phyloP scores from a whole-genome alignment of 345 rosid species.

The Conringia planisiliqua region DNA sequence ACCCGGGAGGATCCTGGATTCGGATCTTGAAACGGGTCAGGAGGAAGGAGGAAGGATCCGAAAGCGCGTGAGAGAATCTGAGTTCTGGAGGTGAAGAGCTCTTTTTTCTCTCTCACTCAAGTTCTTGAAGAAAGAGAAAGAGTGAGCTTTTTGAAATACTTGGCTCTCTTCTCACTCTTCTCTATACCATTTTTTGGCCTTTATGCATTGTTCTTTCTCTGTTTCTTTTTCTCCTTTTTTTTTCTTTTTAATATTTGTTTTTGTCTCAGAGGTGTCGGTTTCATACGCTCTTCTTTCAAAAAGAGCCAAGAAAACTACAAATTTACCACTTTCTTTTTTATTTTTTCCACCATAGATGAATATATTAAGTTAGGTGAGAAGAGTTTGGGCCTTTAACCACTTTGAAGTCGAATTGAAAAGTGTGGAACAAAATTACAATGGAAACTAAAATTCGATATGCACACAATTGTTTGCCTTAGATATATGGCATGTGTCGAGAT shows the following conservation, averaged over 20 bases:
- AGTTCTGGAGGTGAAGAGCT: neutral
- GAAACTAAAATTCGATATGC: neutral
- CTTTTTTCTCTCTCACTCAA: conserved; percentile 8
- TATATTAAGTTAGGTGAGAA: neutral
- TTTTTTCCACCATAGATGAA: neutral
- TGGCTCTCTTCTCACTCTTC: conserved; percentile 35
- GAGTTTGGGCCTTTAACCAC: neutral
- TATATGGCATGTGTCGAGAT: no score
- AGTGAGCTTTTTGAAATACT: conserved; percentile 7
- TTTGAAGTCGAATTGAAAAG: neutral
- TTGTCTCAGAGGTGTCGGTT: conserved; percentile 19
- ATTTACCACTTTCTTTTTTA: neutral
- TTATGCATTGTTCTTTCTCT: neutral
- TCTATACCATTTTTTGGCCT: neutral
- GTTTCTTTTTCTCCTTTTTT: neutral
- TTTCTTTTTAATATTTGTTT: neutral
- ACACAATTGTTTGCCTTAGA: no score
- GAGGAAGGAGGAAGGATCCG: conserved; percentile 10
- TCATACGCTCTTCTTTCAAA: conserved; percentile 10
- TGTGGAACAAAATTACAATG: neutral
- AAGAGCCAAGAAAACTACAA: neutral
- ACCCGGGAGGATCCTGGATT: neutral
- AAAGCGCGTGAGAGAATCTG: conserved; percentile 15
- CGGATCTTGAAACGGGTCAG: conserved; percentile 18
- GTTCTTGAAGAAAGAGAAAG: conserved; percentile 18